These are phyloP conservation scores for Penicillium canariense DNA, from an alignment of 495 filamentous ascomycete genomes.

Conservation along the genomic window DNA sequence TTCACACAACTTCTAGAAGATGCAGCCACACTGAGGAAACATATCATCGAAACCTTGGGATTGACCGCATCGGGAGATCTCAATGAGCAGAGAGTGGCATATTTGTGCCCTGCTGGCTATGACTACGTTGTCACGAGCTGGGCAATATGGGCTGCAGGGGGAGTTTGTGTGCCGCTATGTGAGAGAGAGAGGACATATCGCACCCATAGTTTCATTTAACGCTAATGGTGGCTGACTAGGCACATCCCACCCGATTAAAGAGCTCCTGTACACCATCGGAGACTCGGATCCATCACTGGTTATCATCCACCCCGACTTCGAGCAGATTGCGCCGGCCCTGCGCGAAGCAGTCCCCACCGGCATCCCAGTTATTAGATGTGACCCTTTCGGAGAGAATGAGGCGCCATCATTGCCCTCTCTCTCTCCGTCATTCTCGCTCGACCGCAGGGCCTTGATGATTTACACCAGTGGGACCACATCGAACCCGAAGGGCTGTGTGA, in stretches of 20 bases:
- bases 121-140: conserved; percentile 81
- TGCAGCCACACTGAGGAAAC: conserved; percentile 62
- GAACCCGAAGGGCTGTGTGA: conserved; percentile 44
- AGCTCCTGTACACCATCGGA: conserved; percentile 41
- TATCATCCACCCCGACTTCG: conserved; percentile 41
- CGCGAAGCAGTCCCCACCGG: conserved; percentile 27
- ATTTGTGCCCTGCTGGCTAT: conserved; percentile 85
- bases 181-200: conserved; percentile 2
- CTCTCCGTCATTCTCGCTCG: conserved; percentile 23
- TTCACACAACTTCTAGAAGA: conserved; percentile 78
- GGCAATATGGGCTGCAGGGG: conserved; percentile 42
- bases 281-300: conserved; percentile 46
- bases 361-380: conserved; percentile 34
- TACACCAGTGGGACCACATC: conserved; percentile 49
- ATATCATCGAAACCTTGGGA: conserved; percentile 50
- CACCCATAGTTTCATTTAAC: not conserved
- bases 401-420: conserved; percentile 33
- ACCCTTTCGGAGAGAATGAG: conserved; percentile 28
- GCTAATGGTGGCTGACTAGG: conserved; percentile 15
- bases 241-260: conserved; percentile 49
- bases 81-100: conserved; percentile 73
- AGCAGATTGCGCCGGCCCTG: conserved; percentile 31
- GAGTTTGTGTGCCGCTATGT: conserved; percentile 42
- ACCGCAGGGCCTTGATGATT: conserved; percentile 43
- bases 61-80: conserved; percentile 50